Evolutionary conservation across 2,329 filamentous ascomycete species (phyloP), one percentile per base, ranked within the genome.

Genomic region (Dactylellina sp.): DNA sequence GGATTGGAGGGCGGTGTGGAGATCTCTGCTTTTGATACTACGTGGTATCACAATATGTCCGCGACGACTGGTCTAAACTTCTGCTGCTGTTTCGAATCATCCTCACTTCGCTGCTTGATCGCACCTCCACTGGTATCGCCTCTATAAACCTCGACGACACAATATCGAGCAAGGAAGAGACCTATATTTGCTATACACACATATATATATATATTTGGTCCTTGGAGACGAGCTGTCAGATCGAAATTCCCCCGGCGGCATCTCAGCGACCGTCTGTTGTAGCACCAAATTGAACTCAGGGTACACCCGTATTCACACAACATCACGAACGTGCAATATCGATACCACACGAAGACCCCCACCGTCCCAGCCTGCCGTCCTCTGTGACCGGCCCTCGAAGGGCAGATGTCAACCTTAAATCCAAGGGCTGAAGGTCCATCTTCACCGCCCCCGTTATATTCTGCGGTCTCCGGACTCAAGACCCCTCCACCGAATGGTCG

Each of bases 401-500:
- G 70, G 70, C 70, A 74, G 44, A 74, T 74, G 70, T 74, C 70
- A 66, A 66, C 46, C 24, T 47, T 74, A 61, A 74, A 74, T 44
- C 61, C 61, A 60, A 39, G 70, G 70, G 70, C 70, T 66, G 70
- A 74, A 74, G 70, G 70, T 66, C 70, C 70, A 49, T 74, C 70
- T 49, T 74, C 70, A 39, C 70, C 70, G 49, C 70, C 70, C 52
- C 70, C 70, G 61, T 66, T 61, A 61, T 74, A 74, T 42, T 28
- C 70, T 42, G 70, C 61, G 6, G 70, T 74, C 35, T 74, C 70
- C n/a, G 70, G 70, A 4, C 61, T 74, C n/a, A 74, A 74, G 47
- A 74, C 70, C 25, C 70, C 70, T 25, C 70, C 70, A n/a, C 70
- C 70, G 49, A 74, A 74, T 24, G 70, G 70, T 2, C 70, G 70